Conservation (phyloP, 495 filamentous ascomycete species). For the Hypoxylon fuscum region DNA sequence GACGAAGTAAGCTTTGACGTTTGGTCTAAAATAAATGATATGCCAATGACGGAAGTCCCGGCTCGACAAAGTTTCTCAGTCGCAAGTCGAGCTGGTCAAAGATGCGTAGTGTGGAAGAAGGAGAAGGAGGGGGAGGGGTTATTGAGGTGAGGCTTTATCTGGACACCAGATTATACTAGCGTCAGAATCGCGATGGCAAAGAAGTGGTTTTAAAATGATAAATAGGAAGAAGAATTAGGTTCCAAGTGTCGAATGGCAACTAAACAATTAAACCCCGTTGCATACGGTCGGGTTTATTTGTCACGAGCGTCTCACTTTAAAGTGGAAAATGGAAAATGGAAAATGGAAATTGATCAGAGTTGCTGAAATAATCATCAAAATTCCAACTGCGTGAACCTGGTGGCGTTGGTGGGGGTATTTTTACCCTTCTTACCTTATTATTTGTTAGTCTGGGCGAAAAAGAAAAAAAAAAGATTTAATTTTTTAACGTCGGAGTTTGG, state of each 20-base stretch:
- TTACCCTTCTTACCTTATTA: slow-evolving; percentile 19
- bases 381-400: slow-evolving; percentile 25
- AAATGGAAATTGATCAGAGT: slow-evolving; percentile 29
- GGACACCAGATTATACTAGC: slow-evolving; percentile 13
- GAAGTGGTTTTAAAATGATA: neutral
- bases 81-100: neutral
- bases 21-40: slow-evolving; percentile 13
- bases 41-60: slow-evolving; percentile 10
- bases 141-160: slow-evolving; percentile 39
- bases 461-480: no score
- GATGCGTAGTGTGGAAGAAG: neutral
- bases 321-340: neutral
- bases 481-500: neutral
- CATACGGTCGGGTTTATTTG: slow-evolving; percentile 9
- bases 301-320: slow-evolving; percentile 4
- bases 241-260: neutral
- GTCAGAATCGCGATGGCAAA: neutral
- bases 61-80: slow-evolving; percentile 7
- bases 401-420: slow-evolving; percentile 39
- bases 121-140: slow-evolving; percentile 27
- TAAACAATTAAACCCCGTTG: neutral
- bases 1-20: neutral
- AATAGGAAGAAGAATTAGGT: neutral
- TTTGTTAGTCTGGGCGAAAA: slow-evolving; percentile 4
- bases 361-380: slow-evolving; percentile 33